Evolutionary conservation across 805 yeast species (phyloP), one percentile per base, ranked within the genome.

Genomic region (Blastobotrys terrestris): DNA sequence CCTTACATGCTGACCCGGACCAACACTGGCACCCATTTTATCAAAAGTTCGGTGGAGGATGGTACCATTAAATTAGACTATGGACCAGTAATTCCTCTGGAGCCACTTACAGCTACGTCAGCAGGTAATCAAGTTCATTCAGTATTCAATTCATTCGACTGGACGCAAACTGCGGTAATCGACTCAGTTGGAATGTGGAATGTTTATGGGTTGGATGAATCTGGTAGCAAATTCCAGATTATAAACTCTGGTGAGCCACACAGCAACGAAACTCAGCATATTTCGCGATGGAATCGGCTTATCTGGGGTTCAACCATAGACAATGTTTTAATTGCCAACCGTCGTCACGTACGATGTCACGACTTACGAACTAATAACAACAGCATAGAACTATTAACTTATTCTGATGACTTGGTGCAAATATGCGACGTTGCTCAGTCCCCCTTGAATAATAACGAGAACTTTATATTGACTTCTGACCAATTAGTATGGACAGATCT

Each of bases 401-500:
- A 18, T 6, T 21, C 46, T 4, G 39, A 26, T 2, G 51, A 45
- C 44, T n/a, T 42, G 14, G 49, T 44, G 13, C 58, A 55, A 26
- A 54, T 61, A 7, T 55, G 52, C 15, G 65, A 52, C 13, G 18
- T 61, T 16, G 49, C 49, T 2, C 44, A 48, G 5, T 40, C 56
- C 6, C 39, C 52, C 22, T 15, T 47, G 2, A 62, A 62, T 41
- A 72, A 64, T 6, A 58, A 68, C 2, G 70, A 74, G 54, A 68
- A 76, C 2, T 74, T 85, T 42, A 60, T 86, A 3, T 67, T 89
- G 22, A 87, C 95, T 0, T 76, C 89, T 0, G 78, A 76, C 53
- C 91, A 86, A 59, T 49, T 90, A 5, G 75, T 80, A 0, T 70
- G 90, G 74, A 59, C 84, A 16, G 63, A 63, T 15, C 51, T 58